These are phyloP conservation scores for Santalum album DNA, from an alignment of 164 flowering plant species.

Conservation along the genomic window DNA sequence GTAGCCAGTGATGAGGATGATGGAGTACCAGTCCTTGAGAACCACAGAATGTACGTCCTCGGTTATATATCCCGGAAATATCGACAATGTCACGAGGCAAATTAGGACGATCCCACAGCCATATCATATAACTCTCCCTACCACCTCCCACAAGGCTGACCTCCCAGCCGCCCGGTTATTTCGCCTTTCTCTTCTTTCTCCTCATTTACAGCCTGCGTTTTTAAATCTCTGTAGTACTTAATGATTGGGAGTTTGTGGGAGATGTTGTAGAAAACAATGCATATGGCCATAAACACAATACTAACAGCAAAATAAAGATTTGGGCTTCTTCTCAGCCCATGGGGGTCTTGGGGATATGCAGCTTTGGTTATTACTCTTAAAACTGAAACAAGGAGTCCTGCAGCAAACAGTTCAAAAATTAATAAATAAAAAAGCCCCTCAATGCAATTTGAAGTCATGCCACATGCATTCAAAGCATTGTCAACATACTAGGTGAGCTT, in stretches of 20 bases:
- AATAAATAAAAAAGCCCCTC: no score
- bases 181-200: constrained; percentile 51
- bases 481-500: no score
- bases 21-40: constrained; percentile 84
- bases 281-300: constrained; percentile 57
- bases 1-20: constrained; percentile 70
- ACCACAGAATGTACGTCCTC: constrained; percentile 79
- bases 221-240: constrained; percentile 60
- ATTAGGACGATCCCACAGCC: constrained; percentile 64
- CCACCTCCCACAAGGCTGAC: constrained; percentile 49
- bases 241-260: constrained; percentile 75
- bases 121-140: constrained; percentile 67
- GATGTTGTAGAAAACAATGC: constrained; percentile 65
- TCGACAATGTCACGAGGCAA: constrained; percentile 70
- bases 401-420: constrained; percentile 10
- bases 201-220: constrained; percentile 44
- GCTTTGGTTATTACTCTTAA: constrained; percentile 80
- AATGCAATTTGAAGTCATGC: no score
- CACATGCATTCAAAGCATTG: no score
- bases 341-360: constrained; percentile 54
- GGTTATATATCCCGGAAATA: constrained; percentile 91
- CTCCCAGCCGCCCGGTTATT: constrained; percentile 41
- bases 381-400: constrained; percentile 94
- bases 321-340: constrained; percentile 79
- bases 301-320: constrained; percentile 76